Evolutionary conservation across 257 asterid genomes (phyloP), one percentile per base, ranked within the genome.

Genomic region (Ligustrum vulgare): DNA sequence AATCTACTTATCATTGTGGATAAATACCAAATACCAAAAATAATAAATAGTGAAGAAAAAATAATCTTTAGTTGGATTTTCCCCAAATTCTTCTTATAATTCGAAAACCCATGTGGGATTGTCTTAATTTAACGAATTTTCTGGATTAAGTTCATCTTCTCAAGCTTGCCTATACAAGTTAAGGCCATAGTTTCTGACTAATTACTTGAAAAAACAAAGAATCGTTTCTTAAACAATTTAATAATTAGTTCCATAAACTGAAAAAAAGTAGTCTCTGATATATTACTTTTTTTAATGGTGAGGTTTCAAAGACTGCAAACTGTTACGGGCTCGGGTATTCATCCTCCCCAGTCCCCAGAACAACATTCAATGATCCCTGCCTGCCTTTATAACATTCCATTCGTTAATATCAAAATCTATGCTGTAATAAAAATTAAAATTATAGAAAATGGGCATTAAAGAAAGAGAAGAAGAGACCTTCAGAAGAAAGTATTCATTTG

Each of bases 301-400:
- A 66, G 86, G 66, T 79, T 78, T 88, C 87, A 81, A 67, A 37
- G 89, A 75, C 83, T 85, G 98, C 84, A 89, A 67, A 78, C 80
- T 89, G 79, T 87, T 81, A 75, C 90, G 82, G 49, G 75, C 85
- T 86, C 84, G 82, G 77, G 83, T 79, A 71, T 81, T 93, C 94
- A 87, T 91, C 81, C 75, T 75, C 82, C 80, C 81, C n/a, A n/a
- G n/a, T 28, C 31, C 31, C 31, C 35, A 76, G 75, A 76, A 54
- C 31, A 23, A 73, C 8, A 80, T 58, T 77, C 58, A 78, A 79
- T 79, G 72, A 84, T 70, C 83, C 81, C 89, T 86, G 86, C 16
- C 5, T 45, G 67, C 4, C 49, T 10, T 3, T 43, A 43, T 43
- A 80, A 80, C 75, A 81, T 34, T 35, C 60, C 69, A 76, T 73